phyloP scores from a whole-genome alignment of 495 filamentous ascomycete genomes.

The Tuber melanosporum region DNA sequence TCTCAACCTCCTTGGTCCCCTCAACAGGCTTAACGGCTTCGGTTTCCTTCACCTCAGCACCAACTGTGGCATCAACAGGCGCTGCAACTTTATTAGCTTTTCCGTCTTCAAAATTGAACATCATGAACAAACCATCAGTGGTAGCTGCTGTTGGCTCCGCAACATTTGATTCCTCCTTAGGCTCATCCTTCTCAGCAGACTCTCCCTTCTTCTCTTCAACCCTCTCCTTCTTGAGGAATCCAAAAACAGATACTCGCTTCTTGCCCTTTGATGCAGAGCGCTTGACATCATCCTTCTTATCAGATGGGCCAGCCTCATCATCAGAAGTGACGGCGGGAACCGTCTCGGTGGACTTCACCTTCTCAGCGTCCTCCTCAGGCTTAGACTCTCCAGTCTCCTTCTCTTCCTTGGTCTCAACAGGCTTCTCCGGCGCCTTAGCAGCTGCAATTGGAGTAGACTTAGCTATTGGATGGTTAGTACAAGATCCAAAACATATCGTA shows the following conservation, averaged over 20 bases:
- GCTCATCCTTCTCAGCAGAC: slow-evolving; percentile 34
- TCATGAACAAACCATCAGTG: slow-evolving; percentile 24
- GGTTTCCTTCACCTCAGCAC: slow-evolving; percentile 15
- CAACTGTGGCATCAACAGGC: slow-evolving; percentile 9
- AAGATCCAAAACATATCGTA: neutral
- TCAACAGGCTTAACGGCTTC: slow-evolving; percentile 27
- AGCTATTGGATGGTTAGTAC: slow-evolving; percentile 35
- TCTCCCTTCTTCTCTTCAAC: slow-evolving; percentile 42
- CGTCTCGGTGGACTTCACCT: slow-evolving; percentile 49
- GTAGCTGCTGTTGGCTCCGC: slow-evolving; percentile 19
- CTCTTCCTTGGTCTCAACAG: slow-evolving; percentile 48
- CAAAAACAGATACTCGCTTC: slow-evolving; percentile 79
- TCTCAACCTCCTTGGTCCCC: slow-evolving; percentile 43
- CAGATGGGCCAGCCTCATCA: slow-evolving; percentile 44
- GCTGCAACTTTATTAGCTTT: slow-evolving; percentile 12
- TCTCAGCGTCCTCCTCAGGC: slow-evolving; percentile 46
- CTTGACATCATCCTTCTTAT: slow-evolving; percentile 49
- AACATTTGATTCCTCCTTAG: slow-evolving; percentile 36
- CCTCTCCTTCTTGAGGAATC: slow-evolving; percentile 37
- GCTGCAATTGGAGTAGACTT: slow-evolving; percentile 51
- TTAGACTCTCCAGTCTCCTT: slow-evolving; percentile 37
- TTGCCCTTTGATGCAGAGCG: slow-evolving; percentile 70
- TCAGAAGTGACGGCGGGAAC: slow-evolving; percentile 20
- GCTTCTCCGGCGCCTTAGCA: slow-evolving; percentile 51
- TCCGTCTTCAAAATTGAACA: neutral